These are phyloP conservation scores for Coelastrella sp. DNA, from an alignment of 139 green algal species.

Conservation along the genomic window DNA sequence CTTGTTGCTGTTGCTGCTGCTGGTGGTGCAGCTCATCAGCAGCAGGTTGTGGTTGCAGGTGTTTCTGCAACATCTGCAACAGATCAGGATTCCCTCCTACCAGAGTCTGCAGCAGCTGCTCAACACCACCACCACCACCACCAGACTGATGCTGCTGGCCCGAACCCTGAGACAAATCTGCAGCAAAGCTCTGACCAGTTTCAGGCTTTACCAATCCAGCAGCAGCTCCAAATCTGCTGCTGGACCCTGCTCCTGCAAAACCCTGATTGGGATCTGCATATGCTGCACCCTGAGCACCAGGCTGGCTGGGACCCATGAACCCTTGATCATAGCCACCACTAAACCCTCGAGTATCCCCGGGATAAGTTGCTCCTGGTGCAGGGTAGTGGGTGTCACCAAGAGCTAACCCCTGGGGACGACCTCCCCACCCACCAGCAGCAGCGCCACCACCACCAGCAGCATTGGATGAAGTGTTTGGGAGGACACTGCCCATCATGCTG, in stretches of 20 bases:
- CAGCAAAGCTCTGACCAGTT: too few relatives aligned
- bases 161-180: too few relatives aligned
- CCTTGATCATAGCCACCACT: background rate
- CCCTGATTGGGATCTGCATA: background rate
- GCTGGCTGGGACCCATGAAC: background rate
- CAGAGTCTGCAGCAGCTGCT: background rate
- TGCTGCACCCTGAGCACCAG: background rate
- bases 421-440: background rate
- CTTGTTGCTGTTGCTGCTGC: background rate
- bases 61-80: constrained; percentile 6
- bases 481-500: background rate
- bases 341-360: background rate
- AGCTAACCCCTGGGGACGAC: background rate
- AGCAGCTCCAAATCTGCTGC: background rate
- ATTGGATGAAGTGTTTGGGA: background rate
- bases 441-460: background rate
- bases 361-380: background rate
- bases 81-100: background rate
- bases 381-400: background rate
- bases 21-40: background rate
- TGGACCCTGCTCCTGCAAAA: background rate
- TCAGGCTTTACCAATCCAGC: background rate
- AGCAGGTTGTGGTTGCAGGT: background rate
- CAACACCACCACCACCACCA: background rate
- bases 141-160: too few relatives aligned